Conservation (phyloP, 73 alveolate genomes). For the Paramecium sonneborni region DNA sequence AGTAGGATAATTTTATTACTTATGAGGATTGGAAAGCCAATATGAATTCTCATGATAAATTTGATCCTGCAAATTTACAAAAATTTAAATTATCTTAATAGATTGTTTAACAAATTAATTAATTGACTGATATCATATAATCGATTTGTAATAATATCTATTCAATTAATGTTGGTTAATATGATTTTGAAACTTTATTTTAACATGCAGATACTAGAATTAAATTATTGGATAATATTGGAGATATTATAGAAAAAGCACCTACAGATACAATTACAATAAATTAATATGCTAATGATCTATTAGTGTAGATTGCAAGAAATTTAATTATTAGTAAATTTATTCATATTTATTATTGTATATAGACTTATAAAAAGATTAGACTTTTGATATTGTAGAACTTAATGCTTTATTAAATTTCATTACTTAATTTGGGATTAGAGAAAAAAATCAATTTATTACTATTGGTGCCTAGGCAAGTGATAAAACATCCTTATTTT, state of each 20-base stretch:
- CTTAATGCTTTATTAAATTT: slow-evolving; percentile 1
- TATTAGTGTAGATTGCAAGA: not conserved
- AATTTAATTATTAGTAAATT: slow-evolving; percentile 12
- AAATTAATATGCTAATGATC: not conserved
- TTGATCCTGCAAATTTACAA: slow-evolving; percentile 25
- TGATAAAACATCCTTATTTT: slow-evolving; percentile 44
- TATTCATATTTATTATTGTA: not conserved
- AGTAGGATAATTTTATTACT: slow-evolving; percentile 3
- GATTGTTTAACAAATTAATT: not conserved
- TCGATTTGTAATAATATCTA: not conserved
- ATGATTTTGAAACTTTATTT: slow-evolving; percentile 31
- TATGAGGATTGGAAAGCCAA: slow-evolving; percentile 43
- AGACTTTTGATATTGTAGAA: not conserved
- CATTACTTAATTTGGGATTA: not conserved
- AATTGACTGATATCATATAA: not conserved
- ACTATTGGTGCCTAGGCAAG: not conserved
- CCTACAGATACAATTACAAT: slow-evolving; percentile 10
- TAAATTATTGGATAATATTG: not conserved
- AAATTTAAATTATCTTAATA: not conserved
- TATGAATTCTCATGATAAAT: slow-evolving; percentile 2
- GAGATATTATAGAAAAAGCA: not conserved
- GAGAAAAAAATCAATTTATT: slow-evolving; percentile 26
- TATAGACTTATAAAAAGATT: slow-evolving; percentile 26
- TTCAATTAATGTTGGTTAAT: not conserved
- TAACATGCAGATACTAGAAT: not conserved